A percentile compares a stretch with the other conserved stretches of the same genome.
phyloP scores from a whole-genome alignment of 179 eudicot genomes.

The Beta lomatogona region DNA sequence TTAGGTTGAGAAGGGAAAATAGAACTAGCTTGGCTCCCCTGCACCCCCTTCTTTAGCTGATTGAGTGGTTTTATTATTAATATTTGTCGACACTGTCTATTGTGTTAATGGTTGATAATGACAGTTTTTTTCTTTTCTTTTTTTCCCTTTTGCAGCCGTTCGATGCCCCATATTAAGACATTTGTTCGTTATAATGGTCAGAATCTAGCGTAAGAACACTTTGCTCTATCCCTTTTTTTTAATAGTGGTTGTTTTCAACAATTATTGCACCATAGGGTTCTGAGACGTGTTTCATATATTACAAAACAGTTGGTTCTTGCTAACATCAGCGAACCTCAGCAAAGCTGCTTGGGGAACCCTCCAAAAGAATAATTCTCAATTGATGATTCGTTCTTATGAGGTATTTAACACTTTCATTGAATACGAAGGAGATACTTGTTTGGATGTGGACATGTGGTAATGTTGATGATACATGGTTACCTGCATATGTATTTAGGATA shows the following conservation, averaged over 20 bases:
- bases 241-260: not conserved
- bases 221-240: constrained; percentile 7
- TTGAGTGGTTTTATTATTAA: not conserved
- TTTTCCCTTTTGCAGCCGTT: constrained; percentile 61
- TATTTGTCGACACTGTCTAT: not conserved
- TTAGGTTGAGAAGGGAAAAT: not conserved
- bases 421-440: not conserved
- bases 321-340: constrained; percentile 94
- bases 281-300: constrained; percentile 10
- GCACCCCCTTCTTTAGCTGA: not conserved
- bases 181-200: constrained; percentile 85
- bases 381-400: constrained; percentile 99
- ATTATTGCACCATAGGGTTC: not conserved
- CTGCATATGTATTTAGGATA: not conserved
- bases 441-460: not conserved
- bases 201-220: constrained; percentile 77
- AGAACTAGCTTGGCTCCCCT: not conserved
- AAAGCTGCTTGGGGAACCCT: constrained; percentile 99
- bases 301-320: constrained; percentile 80
- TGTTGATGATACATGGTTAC: not conserved
- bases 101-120: constrained; percentile 7
- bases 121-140: too few relatives aligned
- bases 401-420: constrained; percentile 30
- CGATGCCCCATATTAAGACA: constrained; percentile 99
- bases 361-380: constrained; percentile 85